These are phyloP conservation scores for Beauveria medogensis DNA, from an alignment of 2,329 filamentous ascomycete genomes.

Conservation along the genomic window DNA sequence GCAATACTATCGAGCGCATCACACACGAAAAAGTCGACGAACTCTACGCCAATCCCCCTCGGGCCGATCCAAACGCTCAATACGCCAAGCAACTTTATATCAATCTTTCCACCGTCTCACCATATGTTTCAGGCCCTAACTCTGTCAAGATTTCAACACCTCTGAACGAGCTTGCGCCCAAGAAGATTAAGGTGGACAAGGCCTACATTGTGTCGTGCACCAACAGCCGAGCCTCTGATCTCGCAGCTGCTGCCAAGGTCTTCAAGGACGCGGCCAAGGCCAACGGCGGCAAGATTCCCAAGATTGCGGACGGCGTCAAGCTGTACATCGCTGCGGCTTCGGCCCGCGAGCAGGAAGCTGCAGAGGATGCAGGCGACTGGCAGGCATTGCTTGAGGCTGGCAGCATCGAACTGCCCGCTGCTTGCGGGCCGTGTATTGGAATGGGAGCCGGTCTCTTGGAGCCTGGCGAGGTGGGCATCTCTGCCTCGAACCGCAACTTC, in stretches of 20 bases:
- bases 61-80: constrained; percentile 62
- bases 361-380: constrained; percentile 81
- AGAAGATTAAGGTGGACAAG: constrained; percentile 72
- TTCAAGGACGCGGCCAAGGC: constrained; percentile 69
- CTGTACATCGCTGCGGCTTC: constrained; percentile 91
- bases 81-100: constrained; percentile 76
- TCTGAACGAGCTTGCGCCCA: constrained; percentile 59
- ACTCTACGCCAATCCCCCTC: constrained; percentile 55
- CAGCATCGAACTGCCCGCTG: constrained; percentile 60
- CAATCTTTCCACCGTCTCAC: constrained; percentile 71
- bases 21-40: constrained; percentile 63
- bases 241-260: constrained; percentile 73
- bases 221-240: constrained; percentile 73
- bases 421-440: constrained; percentile 82
- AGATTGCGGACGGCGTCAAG: constrained; percentile 66
- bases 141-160: constrained; percentile 82
- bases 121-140: constrained; percentile 79
- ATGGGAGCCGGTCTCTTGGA: constrained; percentile 63
- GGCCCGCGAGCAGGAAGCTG: constrained; percentile 61
- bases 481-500: constrained; percentile 80
- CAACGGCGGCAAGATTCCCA: constrained; percentile 54
- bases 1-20: constrained; percentile 48
- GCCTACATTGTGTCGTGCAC: constrained; percentile 89
- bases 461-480: constrained; percentile 78
- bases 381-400: constrained; percentile 73